Evolutionary conservation across 306 rosid genomes (phyloP).

Genomic region (Fragaria iinumae): DNA sequence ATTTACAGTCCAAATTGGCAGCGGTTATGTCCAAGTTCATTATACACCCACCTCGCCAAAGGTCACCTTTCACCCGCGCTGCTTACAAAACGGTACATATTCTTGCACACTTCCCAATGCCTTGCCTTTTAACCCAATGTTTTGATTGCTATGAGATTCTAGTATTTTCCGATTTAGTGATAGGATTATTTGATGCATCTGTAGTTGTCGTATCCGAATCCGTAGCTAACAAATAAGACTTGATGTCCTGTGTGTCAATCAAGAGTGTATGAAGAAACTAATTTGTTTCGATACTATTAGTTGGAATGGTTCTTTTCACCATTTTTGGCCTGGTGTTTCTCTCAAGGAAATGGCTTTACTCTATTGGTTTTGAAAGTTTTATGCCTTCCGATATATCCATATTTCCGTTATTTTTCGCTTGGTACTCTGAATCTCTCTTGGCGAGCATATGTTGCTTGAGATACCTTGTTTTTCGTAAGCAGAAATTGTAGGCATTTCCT

Average conservation of each 20-base stretch:
- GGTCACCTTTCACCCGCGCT: slow-evolving; percentile 71
- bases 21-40: slow-evolving; percentile 84
- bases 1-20: slow-evolving; percentile 74
- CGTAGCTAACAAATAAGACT: neutral
- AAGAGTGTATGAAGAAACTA: neutral
- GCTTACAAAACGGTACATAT: slow-evolving; percentile 74
- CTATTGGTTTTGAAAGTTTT: too few species aligned
- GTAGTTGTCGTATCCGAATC: neutral
- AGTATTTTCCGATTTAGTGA: neutral
- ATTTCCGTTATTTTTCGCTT: too few species aligned
- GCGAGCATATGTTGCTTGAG: too few species aligned
- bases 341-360: too few species aligned
- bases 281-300: too few species aligned
- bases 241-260: neutral
- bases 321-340: too few species aligned
- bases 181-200: neutral
- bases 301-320: too few species aligned
- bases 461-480: too few species aligned
- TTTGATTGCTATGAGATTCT: neutral
- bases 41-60: slow-evolving; percentile 74
- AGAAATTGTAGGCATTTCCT: slow-evolving; percentile 25
- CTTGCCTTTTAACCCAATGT: neutral
- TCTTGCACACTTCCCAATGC: neutral
- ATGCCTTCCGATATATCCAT: too few species aligned
- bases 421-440: too few species aligned